Evolutionary conservation across 768 basidiomycete genomes (phyloP).

Genomic region (Pleurotus pulmonarius): DNA sequence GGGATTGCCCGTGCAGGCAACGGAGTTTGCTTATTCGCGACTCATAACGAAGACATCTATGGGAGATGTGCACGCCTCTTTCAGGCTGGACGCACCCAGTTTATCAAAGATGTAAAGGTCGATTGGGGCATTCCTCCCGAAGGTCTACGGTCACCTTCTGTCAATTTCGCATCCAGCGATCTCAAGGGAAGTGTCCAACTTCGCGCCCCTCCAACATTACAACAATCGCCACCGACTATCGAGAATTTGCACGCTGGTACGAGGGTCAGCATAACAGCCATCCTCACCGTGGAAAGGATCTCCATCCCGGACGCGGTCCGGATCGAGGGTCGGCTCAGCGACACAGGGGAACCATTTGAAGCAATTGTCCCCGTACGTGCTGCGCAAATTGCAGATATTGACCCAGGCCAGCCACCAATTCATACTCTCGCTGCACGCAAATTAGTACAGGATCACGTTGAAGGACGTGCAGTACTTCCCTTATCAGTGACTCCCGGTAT

Average conservation of each 20-base stretch:
- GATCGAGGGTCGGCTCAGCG: slow-evolving; percentile 31
- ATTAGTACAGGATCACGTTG: slow-evolving; percentile 51
- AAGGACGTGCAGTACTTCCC: slow-evolving; percentile 28
- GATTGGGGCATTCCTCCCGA: slow-evolving; percentile 43
- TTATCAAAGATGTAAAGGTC: slow-evolving; percentile 39
- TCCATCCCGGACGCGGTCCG: slow-evolving; percentile 27
- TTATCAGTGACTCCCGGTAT: slow-evolving; percentile 18
- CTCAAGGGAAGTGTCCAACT: slow-evolving; percentile 15
- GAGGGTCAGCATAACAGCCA: slow-evolving; percentile 29
- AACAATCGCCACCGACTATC: slow-evolving; percentile 32
- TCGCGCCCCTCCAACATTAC: slow-evolving; percentile 23
- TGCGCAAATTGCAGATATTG: slow-evolving; percentile 22
- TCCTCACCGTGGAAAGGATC: slow-evolving; percentile 23
- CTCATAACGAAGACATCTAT: slow-evolving; percentile 39
- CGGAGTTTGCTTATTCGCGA: slow-evolving; percentile 46
- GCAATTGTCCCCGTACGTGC: slow-evolving; percentile 27
- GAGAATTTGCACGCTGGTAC: slow-evolving; percentile 31
- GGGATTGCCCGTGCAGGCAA: slow-evolving; percentile 52
- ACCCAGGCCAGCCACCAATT: slow-evolving; percentile 32
- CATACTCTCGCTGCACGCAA: slow-evolving; percentile 53
- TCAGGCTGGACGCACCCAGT: slow-evolving; percentile 44
- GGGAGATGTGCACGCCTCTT: slow-evolving; percentile 48
- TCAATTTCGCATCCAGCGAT: slow-evolving; percentile 14
- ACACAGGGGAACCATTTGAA: slow-evolving; percentile 24
- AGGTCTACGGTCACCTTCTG: slow-evolving; percentile 13